phyloP scores from a whole-genome alignment of 1,139 yeast species.

The Pichia sp. region DNA sequence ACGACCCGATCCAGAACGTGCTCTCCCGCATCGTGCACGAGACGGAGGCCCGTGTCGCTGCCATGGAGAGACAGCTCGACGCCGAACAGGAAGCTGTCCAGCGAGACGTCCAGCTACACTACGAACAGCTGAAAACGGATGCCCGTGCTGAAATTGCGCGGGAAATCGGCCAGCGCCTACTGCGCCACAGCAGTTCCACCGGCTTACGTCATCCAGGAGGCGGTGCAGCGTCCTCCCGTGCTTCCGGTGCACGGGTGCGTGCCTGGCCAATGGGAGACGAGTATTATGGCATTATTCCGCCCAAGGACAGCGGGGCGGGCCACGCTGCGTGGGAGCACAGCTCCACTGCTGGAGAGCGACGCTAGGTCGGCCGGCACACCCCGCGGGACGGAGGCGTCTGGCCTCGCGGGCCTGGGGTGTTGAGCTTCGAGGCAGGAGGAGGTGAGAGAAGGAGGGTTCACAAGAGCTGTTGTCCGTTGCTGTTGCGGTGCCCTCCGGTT shows the following conservation, averaged over 20 bases:
- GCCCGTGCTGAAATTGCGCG: neutral
- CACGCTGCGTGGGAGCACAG: neutral
- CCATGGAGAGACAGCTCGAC: neutral
- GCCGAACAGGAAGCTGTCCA: neutral
- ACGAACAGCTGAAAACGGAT: neutral
- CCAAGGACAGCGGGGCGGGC: neutral
- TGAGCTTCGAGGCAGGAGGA: too few species aligned
- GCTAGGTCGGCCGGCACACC: too few species aligned
- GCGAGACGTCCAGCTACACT: neutral
- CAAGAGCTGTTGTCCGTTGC: neutral
- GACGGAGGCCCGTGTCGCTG: neutral
- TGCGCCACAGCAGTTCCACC: too few species aligned
- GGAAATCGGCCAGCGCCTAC: neutral
- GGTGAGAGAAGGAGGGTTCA: neutral
- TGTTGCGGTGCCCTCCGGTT: neutral
- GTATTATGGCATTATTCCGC: constrained; percentile 4
- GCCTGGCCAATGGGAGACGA: constrained; percentile 5
- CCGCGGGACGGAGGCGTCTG: too few species aligned
- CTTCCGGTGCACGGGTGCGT: constrained; percentile 3
- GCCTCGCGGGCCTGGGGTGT: too few species aligned
- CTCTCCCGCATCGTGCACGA: neutral
- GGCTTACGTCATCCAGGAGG: constrained; percentile 8
- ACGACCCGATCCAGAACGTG: neutral
- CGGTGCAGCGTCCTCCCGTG: too few species aligned
- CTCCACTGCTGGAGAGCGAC: too few species aligned